Evolutionary conservation across 2,329 filamentous ascomycete species (phyloP), one percentile per base, ranked within the genome.

Genomic region (Alternaria dauci): DNA sequence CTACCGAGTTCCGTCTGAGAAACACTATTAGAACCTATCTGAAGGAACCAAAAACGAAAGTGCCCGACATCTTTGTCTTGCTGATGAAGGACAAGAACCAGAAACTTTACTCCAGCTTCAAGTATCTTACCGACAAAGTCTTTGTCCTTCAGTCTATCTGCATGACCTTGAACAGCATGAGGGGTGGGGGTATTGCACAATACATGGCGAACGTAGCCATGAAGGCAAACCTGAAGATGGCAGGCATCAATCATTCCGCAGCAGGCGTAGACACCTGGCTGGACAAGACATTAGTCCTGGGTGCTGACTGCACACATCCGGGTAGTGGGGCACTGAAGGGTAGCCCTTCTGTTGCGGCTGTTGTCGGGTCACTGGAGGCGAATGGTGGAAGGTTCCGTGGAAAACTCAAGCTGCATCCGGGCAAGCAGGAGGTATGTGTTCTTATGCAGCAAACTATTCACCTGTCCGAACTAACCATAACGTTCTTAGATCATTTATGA

Each of bases 261-360:
- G 8, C 48, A 1, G 28, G 36, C 1, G 26, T 63, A 58, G 20
- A 52, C 26, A 36, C 52, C 42, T 8, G 16, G 34, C 7, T 23
- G 18, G 7, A 7, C 8, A 16, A 46, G 3, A 46, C 16, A 4
- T 18, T 46, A 14, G 28, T 42, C 1, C 39, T 50, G 32, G 51
- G 48, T n/a, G 57, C 57, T 9, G 82, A 84, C 60, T 77, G 82
- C 1, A 79, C 78, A 0, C 82, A 84, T 61, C 78, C 81, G 0
- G 67, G 68, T 1, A 30, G 56, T 1, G 66, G 60, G 1, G 55
- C 69, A 2, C 20, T 72, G 1, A 7, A 32, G 2, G 70, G 68
- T 11, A 70, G 67, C 0, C 81, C 81, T 0, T 81, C 79, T 0
- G 76, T 83, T 14, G 80, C 81, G 1, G 75, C 75, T 3, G 67